Base-by-base conservation (phyloP, 768 basidiomycete species). In the Mrakia gelida region DNA sequence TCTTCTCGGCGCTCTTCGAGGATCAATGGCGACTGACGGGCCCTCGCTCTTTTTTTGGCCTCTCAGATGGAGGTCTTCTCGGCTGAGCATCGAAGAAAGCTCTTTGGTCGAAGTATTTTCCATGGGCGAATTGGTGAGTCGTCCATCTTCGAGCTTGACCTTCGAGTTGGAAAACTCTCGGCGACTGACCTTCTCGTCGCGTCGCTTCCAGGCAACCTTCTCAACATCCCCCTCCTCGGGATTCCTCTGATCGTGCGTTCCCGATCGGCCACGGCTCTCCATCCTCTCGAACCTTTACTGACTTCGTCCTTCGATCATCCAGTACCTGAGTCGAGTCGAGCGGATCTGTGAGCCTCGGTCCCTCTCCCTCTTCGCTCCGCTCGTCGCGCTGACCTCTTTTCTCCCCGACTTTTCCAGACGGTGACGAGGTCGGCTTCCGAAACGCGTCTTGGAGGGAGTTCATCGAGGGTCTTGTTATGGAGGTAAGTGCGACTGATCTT, bases 401-500 rank as follows among this genome's bases (percentile, higher is more conserved):
- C 63, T 15, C 23, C 38, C 16, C 5, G 13, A 1, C 32, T 62
- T 7, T n/a, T 5, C 10, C 34, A 65, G 63, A 65, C 15, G 63
- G 63, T 38, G 63, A 65, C 63, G 63, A 65, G 32, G 63, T 65
- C 3, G 63, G 63, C 6, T 65, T 65, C 63, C 10, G 63, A 9
- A 65, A 65, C 32, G 63, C 63, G 1, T 65, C 63, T 21, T 65
- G 63, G 63, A 9, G 30, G 30, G 63, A 65, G 63, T 65, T 65
- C 16, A 65, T 65, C 32, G 63, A 65, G 32, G 63, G 63, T n/a
- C 63, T 65, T 10, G 63, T 65, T 10, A 65, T 65, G 63, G 63
- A 65, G 63, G 63, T 65, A 2, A 13, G 63, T 18, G 1, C 59
- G 11, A 8, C 1, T 38, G 30, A 16, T 32, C 28, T 13, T 30